A percentile compares a stretch with the other conserved stretches of the same genome.
Conservation (phyloP, 176 grass and related monocot species). For the Triticum timopheevii region DNA sequence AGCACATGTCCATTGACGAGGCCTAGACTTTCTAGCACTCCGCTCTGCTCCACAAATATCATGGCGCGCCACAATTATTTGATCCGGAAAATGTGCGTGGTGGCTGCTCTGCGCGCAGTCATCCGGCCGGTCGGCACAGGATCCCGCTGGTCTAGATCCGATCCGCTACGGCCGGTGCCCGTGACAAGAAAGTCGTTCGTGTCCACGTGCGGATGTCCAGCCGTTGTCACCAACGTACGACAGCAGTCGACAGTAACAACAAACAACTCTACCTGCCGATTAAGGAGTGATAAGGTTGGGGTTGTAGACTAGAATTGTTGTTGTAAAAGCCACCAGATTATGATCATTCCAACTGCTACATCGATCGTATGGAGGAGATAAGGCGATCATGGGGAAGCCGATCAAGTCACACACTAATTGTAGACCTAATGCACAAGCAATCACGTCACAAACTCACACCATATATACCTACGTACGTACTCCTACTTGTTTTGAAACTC, state of each 20-base stretch:
- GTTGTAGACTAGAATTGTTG: not conserved
- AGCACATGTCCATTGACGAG: slow-evolving; percentile 6
- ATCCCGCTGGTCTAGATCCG: not conserved
- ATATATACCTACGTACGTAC: too few species aligned
- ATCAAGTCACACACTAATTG: not conserved
- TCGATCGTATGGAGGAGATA: not conserved
- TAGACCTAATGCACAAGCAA: not conserved
- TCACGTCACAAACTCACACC: not conserved
- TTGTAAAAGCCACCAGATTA: not conserved
- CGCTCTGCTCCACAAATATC: not conserved
- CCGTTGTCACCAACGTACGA: not conserved
- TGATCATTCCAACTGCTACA: not conserved
- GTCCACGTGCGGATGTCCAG: not conserved
- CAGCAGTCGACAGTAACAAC: not conserved
- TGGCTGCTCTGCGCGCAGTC: not conserved
- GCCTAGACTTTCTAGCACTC: not conserved
- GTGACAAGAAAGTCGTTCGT: not conserved
- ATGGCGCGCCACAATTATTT: not conserved
- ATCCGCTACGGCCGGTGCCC: not conserved
- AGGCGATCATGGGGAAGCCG: not conserved
- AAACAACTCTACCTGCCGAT: not conserved
- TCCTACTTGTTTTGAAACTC: too few species aligned
- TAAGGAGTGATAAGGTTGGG: not conserved
- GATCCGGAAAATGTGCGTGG: not conserved
- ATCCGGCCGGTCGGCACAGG: not conserved